A percentile compares a stretch with the other conserved stretches of the same genome.
These are phyloP conservation scores for Geranomyces variabilis DNA, from an alignment of 192 early-diverging fungal species.

Conservation along the genomic window DNA sequence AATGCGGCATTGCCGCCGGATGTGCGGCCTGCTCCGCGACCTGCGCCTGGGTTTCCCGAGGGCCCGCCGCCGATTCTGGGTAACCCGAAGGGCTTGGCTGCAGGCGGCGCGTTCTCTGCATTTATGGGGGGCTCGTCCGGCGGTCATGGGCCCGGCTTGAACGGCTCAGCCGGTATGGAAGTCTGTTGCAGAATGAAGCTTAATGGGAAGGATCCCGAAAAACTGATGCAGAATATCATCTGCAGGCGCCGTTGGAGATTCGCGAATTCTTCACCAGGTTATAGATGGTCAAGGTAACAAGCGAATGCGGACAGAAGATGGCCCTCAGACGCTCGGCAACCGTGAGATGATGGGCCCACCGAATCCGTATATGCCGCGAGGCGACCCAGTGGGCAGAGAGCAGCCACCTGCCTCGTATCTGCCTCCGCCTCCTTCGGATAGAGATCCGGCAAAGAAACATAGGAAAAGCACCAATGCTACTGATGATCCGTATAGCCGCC, in stretches of 20 bases:
- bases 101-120: slow-evolving; percentile 41
- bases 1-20: not conserved
- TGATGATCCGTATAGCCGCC: slow-evolving; percentile 21
- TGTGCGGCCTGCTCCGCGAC: slow-evolving; percentile 12
- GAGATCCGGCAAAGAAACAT: slow-evolving; percentile 10
- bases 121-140: slow-evolving; percentile 37
- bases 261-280: slow-evolving; percentile 19
- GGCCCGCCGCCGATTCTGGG: slow-evolving; percentile 67
- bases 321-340: not conserved
- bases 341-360: slow-evolving; percentile 20
- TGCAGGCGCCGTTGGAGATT: slow-evolving; percentile 15
- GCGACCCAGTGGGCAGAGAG: slow-evolving; percentile 7
- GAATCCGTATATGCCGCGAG: slow-evolving; percentile 29
- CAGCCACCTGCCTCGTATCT: not conserved
- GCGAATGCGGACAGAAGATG: slow-evolving; percentile 22
- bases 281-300: slow-evolving; percentile 16
- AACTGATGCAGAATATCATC: not conserved
- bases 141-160: too few species aligned
- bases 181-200: too few species aligned
- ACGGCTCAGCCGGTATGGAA: too few species aligned
- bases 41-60: slow-evolving; percentile 55
- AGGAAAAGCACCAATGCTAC: slow-evolving; percentile 8
- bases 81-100: slow-evolving; percentile 43
- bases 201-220: too few species aligned
- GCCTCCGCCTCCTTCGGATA: slow-evolving; percentile 10